Conservation (phyloP, 345 rosid species). For the Barbarea vulgaris region DNA sequence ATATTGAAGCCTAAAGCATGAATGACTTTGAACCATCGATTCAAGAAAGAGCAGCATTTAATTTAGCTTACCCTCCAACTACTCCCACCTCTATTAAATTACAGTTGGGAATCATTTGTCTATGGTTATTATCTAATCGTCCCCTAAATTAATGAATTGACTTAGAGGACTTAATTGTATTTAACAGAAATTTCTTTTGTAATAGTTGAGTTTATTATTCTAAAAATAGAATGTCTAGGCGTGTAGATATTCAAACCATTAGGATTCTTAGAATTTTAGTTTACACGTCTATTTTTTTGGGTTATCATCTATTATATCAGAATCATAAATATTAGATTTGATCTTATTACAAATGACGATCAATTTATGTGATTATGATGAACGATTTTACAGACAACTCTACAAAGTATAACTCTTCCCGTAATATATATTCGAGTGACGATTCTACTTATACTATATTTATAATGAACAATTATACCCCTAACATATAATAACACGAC, state of each 20-base stretch:
- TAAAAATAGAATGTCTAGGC: background rate
- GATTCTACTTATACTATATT: no score
- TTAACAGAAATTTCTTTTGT: background rate
- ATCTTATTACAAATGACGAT: background rate
- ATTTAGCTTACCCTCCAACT: background rate
- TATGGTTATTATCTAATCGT: background rate
- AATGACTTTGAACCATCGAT: conserved; percentile 10
- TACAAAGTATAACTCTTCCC: background rate
- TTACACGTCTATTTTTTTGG: no score
- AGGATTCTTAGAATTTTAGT: background rate
- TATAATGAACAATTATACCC: background rate
- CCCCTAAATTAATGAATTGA: background rate
- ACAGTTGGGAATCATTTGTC: conserved; percentile 1
- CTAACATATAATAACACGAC: no score
- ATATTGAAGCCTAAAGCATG: background rate
- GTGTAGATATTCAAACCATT: background rate
- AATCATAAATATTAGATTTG: no score
- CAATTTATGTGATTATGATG: background rate
- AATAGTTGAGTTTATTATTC: background rate
- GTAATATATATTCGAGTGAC: background rate
- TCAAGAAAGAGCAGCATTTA: conserved; percentile 11
- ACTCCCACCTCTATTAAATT: background rate
- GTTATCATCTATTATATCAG: no score
- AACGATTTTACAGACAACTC: background rate
- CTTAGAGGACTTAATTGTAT: background rate